Evolutionary conservation across 768 basidiomycete genomes (phyloP).

Genomic region (Mycena metata): DNA sequence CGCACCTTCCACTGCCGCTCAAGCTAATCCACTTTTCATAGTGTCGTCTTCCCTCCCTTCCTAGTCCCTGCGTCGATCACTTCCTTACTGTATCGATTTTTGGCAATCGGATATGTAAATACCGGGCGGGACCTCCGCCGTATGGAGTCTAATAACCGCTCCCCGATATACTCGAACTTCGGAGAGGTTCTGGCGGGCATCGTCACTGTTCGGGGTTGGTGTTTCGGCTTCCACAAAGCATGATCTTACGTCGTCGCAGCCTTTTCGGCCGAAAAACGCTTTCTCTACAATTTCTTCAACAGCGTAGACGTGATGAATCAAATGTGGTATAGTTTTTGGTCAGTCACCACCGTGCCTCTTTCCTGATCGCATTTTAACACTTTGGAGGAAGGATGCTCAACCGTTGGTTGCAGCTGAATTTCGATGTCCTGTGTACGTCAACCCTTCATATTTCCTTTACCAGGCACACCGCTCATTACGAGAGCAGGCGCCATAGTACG

Average conservation of each 20-base stretch:
- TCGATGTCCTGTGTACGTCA: constrained; percentile 67
- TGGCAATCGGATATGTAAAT: constrained; percentile 8
- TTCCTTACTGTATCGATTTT: background rate
- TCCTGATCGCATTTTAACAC: background rate
- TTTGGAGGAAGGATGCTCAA: constrained; percentile 77
- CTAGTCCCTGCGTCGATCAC: background rate
- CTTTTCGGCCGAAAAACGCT: constrained; percentile 84
- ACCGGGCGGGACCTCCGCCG: constrained; percentile 13
- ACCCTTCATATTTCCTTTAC: too few species aligned
- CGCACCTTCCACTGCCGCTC: background rate
- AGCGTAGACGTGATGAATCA: constrained; percentile 69
- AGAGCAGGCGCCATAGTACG: too few species aligned
- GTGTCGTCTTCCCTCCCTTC: constrained; percentile 14
- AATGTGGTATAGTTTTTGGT: background rate
- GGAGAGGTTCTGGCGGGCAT: constrained; percentile 88
- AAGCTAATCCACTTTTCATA: background rate
- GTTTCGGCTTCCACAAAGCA: too few species aligned
- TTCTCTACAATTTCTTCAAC: constrained; percentile 78
- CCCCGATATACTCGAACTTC: constrained; percentile 85
- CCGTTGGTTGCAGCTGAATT: constrained; percentile 86
- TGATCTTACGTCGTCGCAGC: constrained; percentile 43
- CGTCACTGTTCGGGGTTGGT: constrained; percentile 70
- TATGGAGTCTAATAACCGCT: constrained; percentile 18
- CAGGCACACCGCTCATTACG: too few species aligned
- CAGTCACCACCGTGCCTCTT: too few species aligned